phyloP scores from a whole-genome alignment of 1,284 basidiomycete species.

The Microbotryum intermedium region DNA sequence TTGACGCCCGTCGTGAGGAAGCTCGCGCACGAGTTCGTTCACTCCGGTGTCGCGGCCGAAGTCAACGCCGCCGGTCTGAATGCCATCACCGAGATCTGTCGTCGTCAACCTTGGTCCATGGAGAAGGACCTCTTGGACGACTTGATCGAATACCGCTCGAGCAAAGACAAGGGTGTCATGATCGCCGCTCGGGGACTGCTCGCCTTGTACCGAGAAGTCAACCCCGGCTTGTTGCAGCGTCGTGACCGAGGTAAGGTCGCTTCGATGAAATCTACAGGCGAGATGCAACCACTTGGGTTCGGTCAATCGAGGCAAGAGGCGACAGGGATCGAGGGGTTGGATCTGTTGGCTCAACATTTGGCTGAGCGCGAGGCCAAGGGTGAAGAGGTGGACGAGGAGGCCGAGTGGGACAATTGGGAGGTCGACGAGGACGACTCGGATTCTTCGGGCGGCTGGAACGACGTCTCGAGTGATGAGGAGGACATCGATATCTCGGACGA shows the following conservation, averaged over 20 bases:
- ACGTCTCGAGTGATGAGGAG: slow-evolving; percentile 66
- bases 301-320: slow-evolving; percentile 63
- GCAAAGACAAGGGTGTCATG: slow-evolving; percentile 86
- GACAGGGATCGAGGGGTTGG: slow-evolving; percentile 80
- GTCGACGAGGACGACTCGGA: slow-evolving; percentile 60
- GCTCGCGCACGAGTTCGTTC: slow-evolving; percentile 90
- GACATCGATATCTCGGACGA: slow-evolving; percentile 67
- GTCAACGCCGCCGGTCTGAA: slow-evolving; percentile 95
- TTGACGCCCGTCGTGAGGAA: slow-evolving; percentile 84
- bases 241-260: slow-evolving; percentile 57
- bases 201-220: slow-evolving; percentile 91
- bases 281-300: slow-evolving; percentile 58
- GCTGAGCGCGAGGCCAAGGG: slow-evolving; percentile 45
- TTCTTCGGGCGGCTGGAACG: slow-evolving; percentile 70
- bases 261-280: slow-evolving; percentile 1
- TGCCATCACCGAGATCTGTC: slow-evolving; percentile 83
- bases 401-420: slow-evolving; percentile 86
- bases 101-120: slow-evolving; percentile 93
- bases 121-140: slow-evolving; percentile 86
- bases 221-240: slow-evolving; percentile 83
- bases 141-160: slow-evolving; percentile 88
- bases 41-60: slow-evolving; percentile 87
- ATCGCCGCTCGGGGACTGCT: slow-evolving; percentile 79
- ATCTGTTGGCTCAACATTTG: slow-evolving; percentile 78
- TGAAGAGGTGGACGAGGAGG: slow-evolving; percentile 56